Percentiles rank a stretch among this genome's conserved stretches.
phyloP scores from a whole-genome alignment of 371 early-diverging fungal genomes.

The Apophysomyces trapeziformis region DNA sequence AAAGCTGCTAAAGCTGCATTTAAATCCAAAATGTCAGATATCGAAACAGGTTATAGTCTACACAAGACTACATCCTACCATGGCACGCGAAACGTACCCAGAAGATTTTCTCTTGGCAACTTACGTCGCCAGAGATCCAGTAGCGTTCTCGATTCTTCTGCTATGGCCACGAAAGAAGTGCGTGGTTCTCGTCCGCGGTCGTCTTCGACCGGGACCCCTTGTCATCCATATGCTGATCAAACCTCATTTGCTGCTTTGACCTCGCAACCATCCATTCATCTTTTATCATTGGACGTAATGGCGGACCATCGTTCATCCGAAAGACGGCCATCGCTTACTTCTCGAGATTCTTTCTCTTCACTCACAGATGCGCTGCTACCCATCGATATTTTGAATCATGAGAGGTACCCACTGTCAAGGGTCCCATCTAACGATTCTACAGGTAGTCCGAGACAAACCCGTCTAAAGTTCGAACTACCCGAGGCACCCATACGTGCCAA shows the following conservation, averaged over 20 bases:
- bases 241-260: neutral
- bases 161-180: neutral
- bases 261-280: slow-evolving; percentile 17
- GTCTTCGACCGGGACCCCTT: slow-evolving; percentile 1
- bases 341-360: slow-evolving; percentile 5
- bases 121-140: slow-evolving; percentile 17
- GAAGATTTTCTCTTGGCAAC: slow-evolving; percentile 14
- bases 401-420: neutral
- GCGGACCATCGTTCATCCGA: slow-evolving; percentile 2
- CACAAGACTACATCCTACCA: neutral
- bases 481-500: slow-evolving; percentile 25
- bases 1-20: slow-evolving; percentile 18
- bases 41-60: neutral
- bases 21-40: slow-evolving; percentile 9
- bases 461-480: slow-evolving; percentile 32
- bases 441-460: slow-evolving; percentile 19
- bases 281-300: slow-evolving; percentile 13
- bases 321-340: neutral
- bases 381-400: slow-evolving; percentile 11
- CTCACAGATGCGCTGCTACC: slow-evolving; percentile 17
- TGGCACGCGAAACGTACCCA: neutral
- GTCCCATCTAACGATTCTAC: neutral
- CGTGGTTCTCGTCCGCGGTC: slow-evolving; percentile 13
- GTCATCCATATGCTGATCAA: neutral
- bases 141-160: slow-evolving; percentile 7